A percentile compares a stretch with the other conserved stretches of the same genome.
Evolutionary conservation across 345 rosid species (phyloP).

Genomic region (sweet orange (Citrus sinensis)): DVS_A1.0 CM039163.1:1655001-1655500

Average conservation of each 20-base stretch:
- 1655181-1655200: conserved; percentile 96
- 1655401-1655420: conserved; percentile 45
- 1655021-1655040: neutral
- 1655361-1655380: conserved; percentile 54
- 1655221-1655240: conserved; percentile 76
- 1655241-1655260: conserved; percentile 57
- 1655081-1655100: conserved; percentile 74
- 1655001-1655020: conserved; percentile 49
- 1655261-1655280: conserved; percentile 21
- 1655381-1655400: conserved; percentile 62
- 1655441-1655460: conserved; percentile 53
- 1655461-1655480: neutral
- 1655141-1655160: conserved; percentile 77
- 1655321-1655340: neutral
- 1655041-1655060: neutral
- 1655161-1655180: conserved; percentile 88
- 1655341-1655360: neutral
- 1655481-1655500: neutral
- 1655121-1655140: conserved; percentile 94
- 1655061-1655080: neutral
- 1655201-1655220: conserved; percentile 72
- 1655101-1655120: conserved; percentile 98
- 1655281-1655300: neutral
- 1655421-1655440: conserved; percentile 38
- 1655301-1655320: too few relatives aligned